Conservation (phyloP, 2,329 filamentous ascomycete species). For the Aspergillus jensenii region DNA sequence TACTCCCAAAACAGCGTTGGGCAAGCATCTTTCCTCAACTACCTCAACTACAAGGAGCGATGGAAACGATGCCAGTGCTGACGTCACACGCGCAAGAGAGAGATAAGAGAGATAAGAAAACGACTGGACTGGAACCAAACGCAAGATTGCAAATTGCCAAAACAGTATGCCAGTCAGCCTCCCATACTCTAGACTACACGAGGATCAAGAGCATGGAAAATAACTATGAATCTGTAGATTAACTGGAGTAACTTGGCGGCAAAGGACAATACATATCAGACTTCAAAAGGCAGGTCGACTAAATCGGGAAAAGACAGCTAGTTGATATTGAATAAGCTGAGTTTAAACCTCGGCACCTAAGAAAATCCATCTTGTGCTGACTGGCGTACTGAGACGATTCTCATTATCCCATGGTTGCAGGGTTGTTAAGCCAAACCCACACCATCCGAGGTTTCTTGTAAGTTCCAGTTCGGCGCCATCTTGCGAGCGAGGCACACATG, state of each 20-base stretch:
- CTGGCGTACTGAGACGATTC: conserved; percentile 57
- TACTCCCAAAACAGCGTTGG: no score
- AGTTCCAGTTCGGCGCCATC: conserved; percentile 62
- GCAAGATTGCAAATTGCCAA: not conserved
- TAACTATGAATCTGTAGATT: not conserved
- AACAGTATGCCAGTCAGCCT: not conserved
- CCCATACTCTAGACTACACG: not conserved
- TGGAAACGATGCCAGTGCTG: not conserved
- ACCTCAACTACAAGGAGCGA: no score
- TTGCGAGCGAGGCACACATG: conserved; percentile 75
- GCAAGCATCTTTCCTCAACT: no score
- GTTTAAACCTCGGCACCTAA: conserved; percentile 79
- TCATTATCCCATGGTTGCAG: conserved; percentile 69
- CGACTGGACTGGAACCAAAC: not conserved
- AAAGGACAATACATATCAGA: not conserved
- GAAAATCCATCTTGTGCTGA: conserved; percentile 80
- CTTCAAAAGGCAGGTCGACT: not conserved
- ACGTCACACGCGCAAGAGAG: not conserved
- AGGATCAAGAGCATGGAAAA: not conserved
- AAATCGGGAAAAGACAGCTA: not conserved
- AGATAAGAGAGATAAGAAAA: not conserved
- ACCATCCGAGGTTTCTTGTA: conserved; percentile 84
- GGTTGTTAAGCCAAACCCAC: conserved; percentile 81
- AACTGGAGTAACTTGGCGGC: not conserved
- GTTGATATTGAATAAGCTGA: not conserved